Percentiles rank a stretch among this genome's conserved stretches.
These are phyloP conservation scores for Pleurotus eryngii DNA, from an alignment of 768 basidiomycete genomes.

Conservation along the genomic window DNA sequence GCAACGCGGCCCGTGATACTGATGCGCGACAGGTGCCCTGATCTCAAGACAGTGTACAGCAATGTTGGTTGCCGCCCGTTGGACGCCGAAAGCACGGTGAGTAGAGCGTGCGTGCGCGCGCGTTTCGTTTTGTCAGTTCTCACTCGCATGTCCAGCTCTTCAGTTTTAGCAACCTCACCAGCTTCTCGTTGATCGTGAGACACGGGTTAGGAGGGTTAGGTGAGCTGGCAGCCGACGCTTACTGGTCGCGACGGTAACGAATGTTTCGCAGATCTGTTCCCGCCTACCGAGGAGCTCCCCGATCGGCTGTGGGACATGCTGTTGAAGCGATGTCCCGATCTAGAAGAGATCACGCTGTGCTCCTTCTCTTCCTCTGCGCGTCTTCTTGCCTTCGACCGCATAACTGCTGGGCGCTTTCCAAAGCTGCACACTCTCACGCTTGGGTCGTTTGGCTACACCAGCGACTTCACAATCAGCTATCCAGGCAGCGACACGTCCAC, in stretches of 20 bases:
- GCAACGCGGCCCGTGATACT: background rate
- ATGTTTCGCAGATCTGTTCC: conserved; percentile 31
- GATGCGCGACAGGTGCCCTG: conserved; percentile 33
- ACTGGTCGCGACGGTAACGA: too few relatives aligned
- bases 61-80: conserved; percentile 32
- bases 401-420: conserved; percentile 38
- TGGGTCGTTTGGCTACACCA: conserved; percentile 47
- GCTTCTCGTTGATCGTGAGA: conserved; percentile 45
- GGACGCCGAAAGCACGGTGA: conserved; percentile 1
- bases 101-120: conserved; percentile 14
- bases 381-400: conserved; percentile 39
- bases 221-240: too few relatives aligned
- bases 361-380: conserved; percentile 46
- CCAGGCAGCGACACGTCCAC: conserved; percentile 21
- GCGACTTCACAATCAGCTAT: conserved; percentile 39
- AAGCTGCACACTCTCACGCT: conserved; percentile 41
- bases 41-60: conserved; percentile 39
- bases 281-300: conserved; percentile 36
- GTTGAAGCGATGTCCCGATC: conserved; percentile 38
- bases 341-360: conserved; percentile 48
- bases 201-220: conserved; percentile 35
- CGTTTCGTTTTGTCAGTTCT: too few relatives aligned
- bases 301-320: conserved; percentile 46
- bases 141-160: conserved; percentile 28
- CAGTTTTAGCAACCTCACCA: conserved; percentile 37